Evolutionary conservation across 2,329 filamentous ascomycete species (phyloP).

Genomic region (Alternaria dauci): DNA sequence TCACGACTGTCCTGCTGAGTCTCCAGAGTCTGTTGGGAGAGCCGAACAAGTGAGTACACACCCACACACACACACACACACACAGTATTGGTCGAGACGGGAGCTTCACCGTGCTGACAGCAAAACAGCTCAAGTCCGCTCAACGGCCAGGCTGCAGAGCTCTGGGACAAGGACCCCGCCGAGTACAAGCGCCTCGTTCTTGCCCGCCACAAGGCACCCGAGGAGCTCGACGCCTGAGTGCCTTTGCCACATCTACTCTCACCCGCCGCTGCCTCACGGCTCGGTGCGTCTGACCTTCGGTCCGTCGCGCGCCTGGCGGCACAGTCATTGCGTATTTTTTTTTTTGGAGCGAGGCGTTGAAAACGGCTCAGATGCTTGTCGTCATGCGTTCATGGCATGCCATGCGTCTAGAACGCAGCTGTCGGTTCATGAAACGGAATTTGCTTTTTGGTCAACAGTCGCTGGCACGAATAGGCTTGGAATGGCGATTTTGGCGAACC

Average conservation of each 20-base stretch:
- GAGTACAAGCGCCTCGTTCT: constrained; percentile 85
- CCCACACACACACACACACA: too few relatives aligned
- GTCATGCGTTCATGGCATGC: not conserved
- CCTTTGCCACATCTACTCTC: not conserved
- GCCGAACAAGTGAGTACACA: constrained; percentile 89
- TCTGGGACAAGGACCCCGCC: constrained; percentile 88
- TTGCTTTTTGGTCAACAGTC: not conserved
- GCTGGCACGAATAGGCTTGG: not conserved
- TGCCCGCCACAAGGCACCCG: constrained; percentile 64
- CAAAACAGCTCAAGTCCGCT: constrained; percentile 80
- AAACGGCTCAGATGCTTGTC: not conserved
- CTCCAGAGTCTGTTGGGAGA: constrained; percentile 95
- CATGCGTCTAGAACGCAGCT: not conserved
- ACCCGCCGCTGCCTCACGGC: constrained; percentile 6
- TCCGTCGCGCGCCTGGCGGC: constrained; percentile 7
- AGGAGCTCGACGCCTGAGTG: constrained; percentile 50
- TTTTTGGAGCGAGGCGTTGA: constrained; percentile 8
- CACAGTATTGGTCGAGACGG: not conserved
- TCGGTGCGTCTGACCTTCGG: constrained; percentile 14
- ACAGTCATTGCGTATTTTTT: constrained; percentile 6
- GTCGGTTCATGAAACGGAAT: not conserved
- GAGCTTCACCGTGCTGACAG: constrained; percentile 10
- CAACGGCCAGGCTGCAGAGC: constrained; percentile 93
- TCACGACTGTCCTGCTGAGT: constrained; percentile 90
- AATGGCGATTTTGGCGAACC: not conserved